Evolutionary conservation across 108 stramenopile genomes (phyloP).

Genomic region (Skeletonema costatum): DNA sequence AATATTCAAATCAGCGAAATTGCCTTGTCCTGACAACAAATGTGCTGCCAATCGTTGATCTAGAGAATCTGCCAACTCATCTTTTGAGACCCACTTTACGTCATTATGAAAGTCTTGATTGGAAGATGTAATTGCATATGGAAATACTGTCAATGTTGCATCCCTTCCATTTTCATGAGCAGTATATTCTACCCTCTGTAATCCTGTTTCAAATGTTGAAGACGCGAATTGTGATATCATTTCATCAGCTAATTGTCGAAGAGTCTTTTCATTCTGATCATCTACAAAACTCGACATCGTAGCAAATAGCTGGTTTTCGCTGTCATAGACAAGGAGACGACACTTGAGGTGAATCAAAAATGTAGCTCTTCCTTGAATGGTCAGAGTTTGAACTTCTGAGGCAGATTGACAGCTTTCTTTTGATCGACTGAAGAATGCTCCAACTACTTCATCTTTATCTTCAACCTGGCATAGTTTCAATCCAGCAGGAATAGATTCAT

Average conservation of each 20-base stretch:
- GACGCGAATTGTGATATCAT: neutral
- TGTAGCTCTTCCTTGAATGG: conserved; percentile 4
- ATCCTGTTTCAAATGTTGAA: neutral
- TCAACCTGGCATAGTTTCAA: neutral
- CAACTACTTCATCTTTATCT: neutral
- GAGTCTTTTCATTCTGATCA: conserved; percentile 11
- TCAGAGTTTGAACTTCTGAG: neutral
- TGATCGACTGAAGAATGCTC: conserved; percentile 18
- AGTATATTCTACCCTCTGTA: conserved; percentile 15
- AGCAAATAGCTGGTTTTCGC: conserved; percentile 5
- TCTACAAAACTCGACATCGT: neutral
- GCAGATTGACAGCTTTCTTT: neutral
- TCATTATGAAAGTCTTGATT: neutral
- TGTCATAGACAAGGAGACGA: conserved; percentile 4
- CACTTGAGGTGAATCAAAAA: conserved; percentile 10
- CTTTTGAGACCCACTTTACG: conserved; percentile 5
- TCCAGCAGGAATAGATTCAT: neutral
- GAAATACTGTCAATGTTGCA: conserved; percentile 28
- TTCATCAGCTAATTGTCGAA: conserved; percentile 15
- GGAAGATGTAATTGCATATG: conserved; percentile 10
- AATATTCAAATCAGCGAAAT: conserved; percentile 11
- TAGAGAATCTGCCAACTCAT: conserved; percentile 10
- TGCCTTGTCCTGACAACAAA: neutral
- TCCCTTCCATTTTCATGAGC: conserved; percentile 22
- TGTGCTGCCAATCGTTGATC: conserved; percentile 11